phyloP scores from a whole-genome alignment of 2,329 filamentous ascomycete species.

The Biscogniauxia sp. region DNA sequence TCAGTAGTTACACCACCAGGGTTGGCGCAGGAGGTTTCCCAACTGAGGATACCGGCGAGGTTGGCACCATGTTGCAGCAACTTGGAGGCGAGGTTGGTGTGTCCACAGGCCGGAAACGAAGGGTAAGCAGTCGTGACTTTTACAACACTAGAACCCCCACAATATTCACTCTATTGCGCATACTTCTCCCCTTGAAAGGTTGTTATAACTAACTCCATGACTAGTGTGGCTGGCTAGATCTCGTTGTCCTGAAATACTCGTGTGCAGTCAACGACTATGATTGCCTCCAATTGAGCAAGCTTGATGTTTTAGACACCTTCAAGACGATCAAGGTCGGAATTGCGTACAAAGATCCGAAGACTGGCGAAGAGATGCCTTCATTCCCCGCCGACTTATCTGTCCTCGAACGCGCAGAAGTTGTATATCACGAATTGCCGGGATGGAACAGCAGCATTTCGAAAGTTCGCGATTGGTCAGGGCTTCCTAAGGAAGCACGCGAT shows the following conservation, averaged over 20 bases:
- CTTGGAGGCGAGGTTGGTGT: constrained; percentile 35
- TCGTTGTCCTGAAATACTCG: constrained; percentile 21
- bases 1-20: constrained; percentile 49
- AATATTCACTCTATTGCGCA: not conserved
- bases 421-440: constrained; percentile 54
- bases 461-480: constrained; percentile 46
- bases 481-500: constrained; percentile 51
- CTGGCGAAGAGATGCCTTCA: constrained; percentile 35
- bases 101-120: constrained; percentile 50
- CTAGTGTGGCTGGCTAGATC: constrained; percentile 16
- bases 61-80: constrained; percentile 35
- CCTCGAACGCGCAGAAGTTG: constrained; percentile 50
- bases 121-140: constrained; percentile 37
- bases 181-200: not conserved
- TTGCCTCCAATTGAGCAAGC: constrained; percentile 33
- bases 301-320: constrained; percentile 61
- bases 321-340: constrained; percentile 59
- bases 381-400: constrained; percentile 54
- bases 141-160: not conserved
- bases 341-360: constrained; percentile 46
- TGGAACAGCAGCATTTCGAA: constrained; percentile 55
- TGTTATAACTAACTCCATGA: not conserved
- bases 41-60: constrained; percentile 46
- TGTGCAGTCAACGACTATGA: constrained; percentile 21
- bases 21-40: constrained; percentile 57